These are phyloP conservation scores for Zangia roseola DNA, from an alignment of 768 basidiomycete species.

Conservation along the genomic window DNA sequence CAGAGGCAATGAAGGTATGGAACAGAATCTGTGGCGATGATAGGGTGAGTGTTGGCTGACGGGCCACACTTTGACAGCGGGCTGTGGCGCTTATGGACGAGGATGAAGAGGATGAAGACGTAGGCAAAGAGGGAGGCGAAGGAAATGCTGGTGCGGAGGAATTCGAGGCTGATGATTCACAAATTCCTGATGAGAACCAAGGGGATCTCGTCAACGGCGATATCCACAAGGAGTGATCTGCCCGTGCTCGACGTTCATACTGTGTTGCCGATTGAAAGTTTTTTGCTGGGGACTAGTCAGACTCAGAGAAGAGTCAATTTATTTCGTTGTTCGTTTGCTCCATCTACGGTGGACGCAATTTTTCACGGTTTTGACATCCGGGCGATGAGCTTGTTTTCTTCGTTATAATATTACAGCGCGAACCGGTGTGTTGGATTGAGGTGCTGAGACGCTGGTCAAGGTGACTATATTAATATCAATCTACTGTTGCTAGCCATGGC, in stretches of 20 bases:
- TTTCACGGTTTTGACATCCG: neutral
- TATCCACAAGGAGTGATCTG: conserved; percentile 9
- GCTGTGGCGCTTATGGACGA: conserved; percentile 66
- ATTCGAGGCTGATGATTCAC: neutral
- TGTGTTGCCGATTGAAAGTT: no score
- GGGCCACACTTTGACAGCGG: conserved; percentile 39
- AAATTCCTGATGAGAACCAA: neutral
- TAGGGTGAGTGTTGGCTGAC: neutral
- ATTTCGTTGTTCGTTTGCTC: neutral
- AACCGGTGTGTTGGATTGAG: no score
- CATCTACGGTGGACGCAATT: neutral
- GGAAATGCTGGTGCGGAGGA: conserved; percentile 18
- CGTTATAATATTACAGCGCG: neutral
- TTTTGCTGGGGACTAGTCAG: neutral
- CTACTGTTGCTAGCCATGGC: no score
- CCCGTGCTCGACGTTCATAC: neutral
- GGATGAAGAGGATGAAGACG: conserved; percentile 43
- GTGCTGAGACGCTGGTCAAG: no score
- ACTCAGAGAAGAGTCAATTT: neutral
- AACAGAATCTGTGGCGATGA: neutral
- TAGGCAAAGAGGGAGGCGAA: neutral
- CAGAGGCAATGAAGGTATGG: conserved; percentile 86
- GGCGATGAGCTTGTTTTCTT: neutral
- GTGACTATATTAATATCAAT: no score
- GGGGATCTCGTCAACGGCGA: conserved; percentile 20